Evolutionary conservation across 2,329 filamentous ascomycete genomes (phyloP), one percentile per base, ranked within the genome.

Genomic region (Sporothrix pseudoabietina): DNA sequence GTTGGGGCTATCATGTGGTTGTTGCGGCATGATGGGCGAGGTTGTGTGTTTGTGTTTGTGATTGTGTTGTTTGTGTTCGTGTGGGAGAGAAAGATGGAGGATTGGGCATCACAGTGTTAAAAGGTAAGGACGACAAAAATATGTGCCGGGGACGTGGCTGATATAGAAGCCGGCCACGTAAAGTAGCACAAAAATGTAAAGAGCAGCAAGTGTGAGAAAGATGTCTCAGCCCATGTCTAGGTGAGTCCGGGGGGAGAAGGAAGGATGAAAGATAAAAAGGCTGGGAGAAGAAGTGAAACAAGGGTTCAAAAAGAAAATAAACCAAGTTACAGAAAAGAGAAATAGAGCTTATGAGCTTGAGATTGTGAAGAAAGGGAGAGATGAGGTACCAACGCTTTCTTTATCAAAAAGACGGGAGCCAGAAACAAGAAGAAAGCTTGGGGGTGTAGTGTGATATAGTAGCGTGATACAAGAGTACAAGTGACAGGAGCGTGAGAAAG

Each of bases 171-270:
- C 19, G 44, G 69, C 49, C 26, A 49, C 39, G 54, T 26, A 47
- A n/a, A 49, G 12, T 61, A 32, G 55, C 22, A 7, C 52, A 55
- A 30, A 49, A 9, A 66, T 44, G 12, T 16, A n/a, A 32, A 59
- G 26, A 35, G 22, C 35, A 70, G 30, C 52, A 52, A 44, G 52
- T 44, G 69, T 26, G 66, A 54, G 30, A 32, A 10, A 30, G n/a
- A 47, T 41, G 52, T 41, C 68, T 70, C 68, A 59, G 32, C 61
- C 68, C 68, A 70, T 70, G 68, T 70, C 68, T 70, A 30, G n/a
- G 49, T 16, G 52, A 44, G 52, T 59, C n/a, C 52, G 35, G 12
- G 52, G 26, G n/a, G 52, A 47, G 19, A 30, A 16, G n/a, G 1
- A 14, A 30, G 22, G 52, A 30, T 54, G 10, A 59, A 44, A 16